Evolutionary conservation across 495 filamentous ascomycete genomes (phyloP).

Genomic region (Parmelia sp.): DNA sequence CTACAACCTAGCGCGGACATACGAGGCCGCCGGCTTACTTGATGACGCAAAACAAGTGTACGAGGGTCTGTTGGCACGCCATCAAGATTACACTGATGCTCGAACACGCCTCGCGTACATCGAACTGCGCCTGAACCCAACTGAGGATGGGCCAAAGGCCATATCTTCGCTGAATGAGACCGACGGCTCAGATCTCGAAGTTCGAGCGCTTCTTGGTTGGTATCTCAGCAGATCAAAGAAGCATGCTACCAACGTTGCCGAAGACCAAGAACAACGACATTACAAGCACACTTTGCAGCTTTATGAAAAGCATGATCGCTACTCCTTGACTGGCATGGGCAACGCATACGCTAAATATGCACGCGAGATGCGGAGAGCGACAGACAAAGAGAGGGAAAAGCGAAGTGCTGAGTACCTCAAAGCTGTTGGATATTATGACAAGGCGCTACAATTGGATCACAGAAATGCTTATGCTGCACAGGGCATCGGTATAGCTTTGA

Average conservation of each 20-base stretch:
- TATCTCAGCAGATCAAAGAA: conserved; percentile 82
- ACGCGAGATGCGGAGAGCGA: conserved; percentile 87
- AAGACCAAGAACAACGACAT: conserved; percentile 85
- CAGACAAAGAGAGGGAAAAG: conserved; percentile 83
- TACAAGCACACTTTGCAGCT: conserved; percentile 93
- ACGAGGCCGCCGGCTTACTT: conserved; percentile 73
- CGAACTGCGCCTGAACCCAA: conserved; percentile 72
- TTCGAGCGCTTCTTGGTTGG: conserved; percentile 89
- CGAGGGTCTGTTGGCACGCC: conserved; percentile 70
- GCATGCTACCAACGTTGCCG: conserved; percentile 67
- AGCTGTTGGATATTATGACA: conserved; percentile 97
- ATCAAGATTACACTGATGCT: conserved; percentile 87
- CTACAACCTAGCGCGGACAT: conserved; percentile 94
- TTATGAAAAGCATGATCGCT: conserved; percentile 93
- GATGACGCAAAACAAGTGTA: conserved; percentile 85
- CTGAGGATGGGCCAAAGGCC: conserved; percentile 76
- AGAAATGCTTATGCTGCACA: conserved; percentile 95
- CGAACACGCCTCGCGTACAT: conserved; percentile 83
- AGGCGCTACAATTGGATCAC: conserved; percentile 84
- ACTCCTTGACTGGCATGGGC: conserved; percentile 91
- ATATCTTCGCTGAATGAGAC: conserved; percentile 75
- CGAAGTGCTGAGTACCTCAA: conserved; percentile 77
- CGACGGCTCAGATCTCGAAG: conserved; percentile 76
- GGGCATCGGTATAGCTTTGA: conserved; percentile 85
- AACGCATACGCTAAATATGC: conserved; percentile 82